Conservation (phyloP, 2,329 filamentous ascomycete genomes). For the Clonostachys solani region DNA sequence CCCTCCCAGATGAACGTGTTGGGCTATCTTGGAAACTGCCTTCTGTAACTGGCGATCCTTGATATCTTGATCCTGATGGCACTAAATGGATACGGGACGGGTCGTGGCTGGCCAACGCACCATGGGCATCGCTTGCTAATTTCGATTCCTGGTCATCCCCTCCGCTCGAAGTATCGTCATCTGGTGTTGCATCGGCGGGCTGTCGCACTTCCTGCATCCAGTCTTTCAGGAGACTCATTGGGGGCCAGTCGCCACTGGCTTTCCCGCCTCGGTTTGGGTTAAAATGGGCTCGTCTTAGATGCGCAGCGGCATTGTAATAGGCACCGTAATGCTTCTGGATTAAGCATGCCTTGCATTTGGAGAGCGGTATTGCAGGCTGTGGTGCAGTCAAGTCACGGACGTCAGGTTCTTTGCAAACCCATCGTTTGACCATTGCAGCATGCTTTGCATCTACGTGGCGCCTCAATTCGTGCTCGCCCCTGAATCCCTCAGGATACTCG, state of each 20-base stretch:
- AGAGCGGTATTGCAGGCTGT: constrained; percentile 46
- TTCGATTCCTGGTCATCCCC: constrained; percentile 34
- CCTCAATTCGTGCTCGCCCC: constrained; percentile 81
- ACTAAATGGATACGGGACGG: background rate
- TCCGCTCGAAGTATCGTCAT: constrained; percentile 39
- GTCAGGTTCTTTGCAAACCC: constrained; percentile 51
- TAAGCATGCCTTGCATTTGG: constrained; percentile 52
- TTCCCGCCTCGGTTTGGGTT: constrained; percentile 51
- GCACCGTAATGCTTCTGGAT: constrained; percentile 53
- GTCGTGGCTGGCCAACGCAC: background rate
- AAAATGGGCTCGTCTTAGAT: constrained; percentile 53
- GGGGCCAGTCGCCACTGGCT: constrained; percentile 54
- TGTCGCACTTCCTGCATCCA: constrained; percentile 58
- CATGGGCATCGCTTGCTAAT: background rate
- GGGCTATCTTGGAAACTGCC: constrained; percentile 1
- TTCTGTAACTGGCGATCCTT: background rate
- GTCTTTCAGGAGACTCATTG: constrained; percentile 52
- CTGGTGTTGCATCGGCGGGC: constrained; percentile 36
- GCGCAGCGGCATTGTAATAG: constrained; percentile 57
- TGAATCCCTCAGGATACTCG: constrained; percentile 81
- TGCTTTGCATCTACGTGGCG: constrained; percentile 61
- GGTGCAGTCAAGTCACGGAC: constrained; percentile 25
- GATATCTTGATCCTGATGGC: background rate
- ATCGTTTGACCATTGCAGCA: constrained; percentile 48
- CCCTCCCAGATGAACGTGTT: constrained; percentile 8